Conservation (phyloP, 371 early-diverging fungal genomes). For the Saksenaea vasiformis region DNA sequence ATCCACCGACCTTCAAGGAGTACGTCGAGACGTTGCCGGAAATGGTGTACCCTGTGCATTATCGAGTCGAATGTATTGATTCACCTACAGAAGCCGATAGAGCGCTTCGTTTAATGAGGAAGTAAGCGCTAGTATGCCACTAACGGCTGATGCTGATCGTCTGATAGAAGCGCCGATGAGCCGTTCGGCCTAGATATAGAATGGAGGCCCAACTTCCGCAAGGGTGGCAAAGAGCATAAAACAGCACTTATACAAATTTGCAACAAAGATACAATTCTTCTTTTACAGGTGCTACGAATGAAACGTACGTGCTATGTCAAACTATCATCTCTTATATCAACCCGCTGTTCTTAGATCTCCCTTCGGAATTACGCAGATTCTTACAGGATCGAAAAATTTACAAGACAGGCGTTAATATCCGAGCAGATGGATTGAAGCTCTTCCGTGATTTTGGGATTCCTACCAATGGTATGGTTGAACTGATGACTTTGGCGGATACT, state of each 20-base stretch:
- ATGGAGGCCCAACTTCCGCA: constrained; percentile 52
- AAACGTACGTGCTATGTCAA: constrained; percentile 18
- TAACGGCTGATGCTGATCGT: not conserved
- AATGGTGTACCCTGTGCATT: constrained; percentile 21
- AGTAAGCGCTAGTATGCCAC: not conserved
- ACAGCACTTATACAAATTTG: constrained; percentile 58
- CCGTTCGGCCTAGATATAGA: constrained; percentile 60
- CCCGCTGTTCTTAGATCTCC: constrained; percentile 27
- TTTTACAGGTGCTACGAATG: constrained; percentile 52
- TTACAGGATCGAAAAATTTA: constrained; percentile 36
- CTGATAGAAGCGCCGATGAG: not conserved
- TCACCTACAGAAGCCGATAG: constrained; percentile 13
- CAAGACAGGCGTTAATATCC: constrained; percentile 60
- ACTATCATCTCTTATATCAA: not conserved
- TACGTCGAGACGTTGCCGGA: constrained; percentile 11
- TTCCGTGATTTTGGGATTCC: constrained; percentile 50
- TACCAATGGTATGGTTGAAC: constrained; percentile 57
- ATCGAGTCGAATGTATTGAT: constrained; percentile 20
- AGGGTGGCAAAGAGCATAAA: constrained; percentile 37
- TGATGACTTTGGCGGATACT: constrained; percentile 32
- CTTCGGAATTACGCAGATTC: constrained; percentile 35
- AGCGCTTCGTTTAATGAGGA: not conserved
- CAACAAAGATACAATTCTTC: constrained; percentile 35
- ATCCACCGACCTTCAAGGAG: constrained; percentile 9
- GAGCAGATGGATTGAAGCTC: constrained; percentile 51